Evolutionary conservation across 371 early-diverging fungal genomes (phyloP).

Genomic region (Mortierella polycephala): DNA sequence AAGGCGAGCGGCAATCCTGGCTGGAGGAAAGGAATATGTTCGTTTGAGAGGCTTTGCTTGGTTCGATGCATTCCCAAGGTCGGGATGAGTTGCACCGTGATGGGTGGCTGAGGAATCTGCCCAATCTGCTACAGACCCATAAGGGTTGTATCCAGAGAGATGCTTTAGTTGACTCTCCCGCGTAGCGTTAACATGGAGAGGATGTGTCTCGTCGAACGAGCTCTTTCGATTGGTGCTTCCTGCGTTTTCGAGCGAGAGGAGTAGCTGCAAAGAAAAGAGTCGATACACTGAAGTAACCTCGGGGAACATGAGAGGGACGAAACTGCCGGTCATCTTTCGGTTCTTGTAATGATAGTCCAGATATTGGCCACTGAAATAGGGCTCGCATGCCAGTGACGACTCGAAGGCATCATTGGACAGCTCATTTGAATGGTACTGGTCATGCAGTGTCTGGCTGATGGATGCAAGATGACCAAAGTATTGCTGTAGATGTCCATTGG

Average conservation of each 20-base stretch:
- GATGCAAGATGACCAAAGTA: constrained; percentile 55
- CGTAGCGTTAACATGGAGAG: background rate
- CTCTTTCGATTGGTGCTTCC: constrained; percentile 46
- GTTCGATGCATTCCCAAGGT: background rate
- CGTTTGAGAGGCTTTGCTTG: constrained; percentile 32
- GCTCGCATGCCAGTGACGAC: constrained; percentile 69
- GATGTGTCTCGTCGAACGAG: constrained; percentile 39
- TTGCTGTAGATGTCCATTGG: constrained; percentile 40
- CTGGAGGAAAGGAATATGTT: constrained; percentile 55
- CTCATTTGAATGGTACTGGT: constrained; percentile 42
- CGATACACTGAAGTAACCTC: constrained; percentile 56
- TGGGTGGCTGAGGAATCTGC: constrained; percentile 23
- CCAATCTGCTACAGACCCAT: constrained; percentile 3
- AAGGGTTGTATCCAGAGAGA: background rate
- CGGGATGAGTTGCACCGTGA: constrained; percentile 10
- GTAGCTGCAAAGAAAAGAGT: constrained; percentile 50
- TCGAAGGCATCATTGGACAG: constrained; percentile 57
- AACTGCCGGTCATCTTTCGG: constrained; percentile 49
- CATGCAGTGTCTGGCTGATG: constrained; percentile 49
- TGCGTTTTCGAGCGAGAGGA: constrained; percentile 40
- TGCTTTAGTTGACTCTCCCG: background rate
- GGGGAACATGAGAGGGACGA: constrained; percentile 59
- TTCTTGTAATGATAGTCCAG: constrained; percentile 55
- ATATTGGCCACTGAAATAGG: constrained; percentile 64
- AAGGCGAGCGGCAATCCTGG: constrained; percentile 17